A percentile compares a stretch with the other conserved stretches of the same genome.
Evolutionary conservation across 257 asterid genomes (phyloP).

Genomic region (Scutellaria galericulata): DNA sequence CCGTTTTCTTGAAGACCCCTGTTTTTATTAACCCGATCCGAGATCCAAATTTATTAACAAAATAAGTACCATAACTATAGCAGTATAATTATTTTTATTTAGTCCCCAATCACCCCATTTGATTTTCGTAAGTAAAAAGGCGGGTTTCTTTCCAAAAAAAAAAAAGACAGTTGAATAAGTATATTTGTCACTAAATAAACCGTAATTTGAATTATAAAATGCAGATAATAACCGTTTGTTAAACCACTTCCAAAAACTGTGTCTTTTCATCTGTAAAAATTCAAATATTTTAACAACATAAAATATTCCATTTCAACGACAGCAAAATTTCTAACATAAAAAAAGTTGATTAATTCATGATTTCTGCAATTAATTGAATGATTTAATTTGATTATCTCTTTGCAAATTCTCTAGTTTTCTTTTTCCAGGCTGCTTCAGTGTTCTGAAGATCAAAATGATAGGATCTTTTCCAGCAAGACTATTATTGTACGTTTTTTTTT

Average conservation of each 20-base stretch:
- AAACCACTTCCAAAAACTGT: conserved; percentile 6
- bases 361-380: neutral
- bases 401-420: neutral
- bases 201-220: neutral
- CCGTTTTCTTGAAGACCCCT: too few species aligned
- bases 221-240: neutral
- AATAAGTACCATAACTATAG: too few species aligned
- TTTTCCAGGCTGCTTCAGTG: neutral
- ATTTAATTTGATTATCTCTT: too few species aligned
- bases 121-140: too few species aligned
- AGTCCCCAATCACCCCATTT: too few species aligned
- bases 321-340: neutral
- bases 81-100: too few species aligned
- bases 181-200: too few species aligned
- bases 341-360: neutral
- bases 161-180: too few species aligned
- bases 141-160: too few species aligned
- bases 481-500: conserved; percentile 46
- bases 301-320: neutral
- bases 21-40: too few species aligned
- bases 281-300: neutral
- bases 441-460: conserved; percentile 47
- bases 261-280: conserved; percentile 3
- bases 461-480: conserved; percentile 55
- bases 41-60: too few species aligned